Conservation (phyloP, 495 filamentous ascomycete genomes). For the Elasticomyces elasticus region DNA sequence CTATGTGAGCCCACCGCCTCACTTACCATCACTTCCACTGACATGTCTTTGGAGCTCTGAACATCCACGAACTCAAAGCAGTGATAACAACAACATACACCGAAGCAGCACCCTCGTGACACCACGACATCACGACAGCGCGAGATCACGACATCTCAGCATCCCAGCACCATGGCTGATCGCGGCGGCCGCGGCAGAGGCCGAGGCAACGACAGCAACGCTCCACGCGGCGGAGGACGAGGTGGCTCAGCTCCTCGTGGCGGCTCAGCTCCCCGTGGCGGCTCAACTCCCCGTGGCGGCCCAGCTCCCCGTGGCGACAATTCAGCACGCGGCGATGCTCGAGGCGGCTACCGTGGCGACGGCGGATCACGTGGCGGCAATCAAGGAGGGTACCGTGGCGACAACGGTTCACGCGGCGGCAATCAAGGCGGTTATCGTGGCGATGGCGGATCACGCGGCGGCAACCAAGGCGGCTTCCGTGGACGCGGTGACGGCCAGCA, state of each 20-base stretch:
- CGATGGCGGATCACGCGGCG: slow-evolving; percentile 5
- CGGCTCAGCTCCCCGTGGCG: not conserved
- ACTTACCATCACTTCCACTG: too few species aligned
- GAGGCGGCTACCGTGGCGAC: too few species aligned
- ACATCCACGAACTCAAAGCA: too few species aligned
- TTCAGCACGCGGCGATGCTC: not conserved
- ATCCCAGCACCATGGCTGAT: not conserved
- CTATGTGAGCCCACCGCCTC: too few species aligned
- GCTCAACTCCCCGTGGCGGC: not conserved
- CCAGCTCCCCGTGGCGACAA: not conserved
- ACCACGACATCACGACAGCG: too few species aligned
- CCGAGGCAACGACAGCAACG: not conserved
- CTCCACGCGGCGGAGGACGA: not conserved
- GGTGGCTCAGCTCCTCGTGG: not conserved
- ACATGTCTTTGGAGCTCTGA: too few species aligned
- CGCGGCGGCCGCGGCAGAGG: not conserved
- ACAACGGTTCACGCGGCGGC: too few species aligned
- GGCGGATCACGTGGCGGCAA: not conserved
- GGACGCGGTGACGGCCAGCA: not conserved
- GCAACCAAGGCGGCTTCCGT: slow-evolving; percentile 2
- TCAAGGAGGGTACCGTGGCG: not conserved
- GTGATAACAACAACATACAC: too few species aligned
- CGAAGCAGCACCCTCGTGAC: too few species aligned
- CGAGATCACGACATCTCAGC: too few species aligned
- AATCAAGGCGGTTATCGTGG: slow-evolving; percentile 2